These are phyloP conservation scores for Sapria himalayana DNA, from an alignment of 345 rosid species.

Conservation along the genomic window DNA sequence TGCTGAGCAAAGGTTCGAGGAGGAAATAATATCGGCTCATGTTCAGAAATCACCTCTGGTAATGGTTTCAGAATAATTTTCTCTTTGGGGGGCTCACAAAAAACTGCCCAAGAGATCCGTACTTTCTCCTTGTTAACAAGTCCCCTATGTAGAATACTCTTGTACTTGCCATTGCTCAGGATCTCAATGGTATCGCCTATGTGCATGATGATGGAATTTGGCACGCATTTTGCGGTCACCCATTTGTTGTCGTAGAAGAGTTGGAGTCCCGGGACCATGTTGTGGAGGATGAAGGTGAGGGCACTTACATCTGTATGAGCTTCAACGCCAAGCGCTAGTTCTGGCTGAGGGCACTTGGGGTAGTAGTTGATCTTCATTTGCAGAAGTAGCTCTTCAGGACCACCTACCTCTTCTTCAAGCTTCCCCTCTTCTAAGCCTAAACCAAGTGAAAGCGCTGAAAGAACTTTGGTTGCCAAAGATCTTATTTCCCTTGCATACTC, in stretches of 20 bases:
- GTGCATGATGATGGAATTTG: slow-evolving; percentile 85
- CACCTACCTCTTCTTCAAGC: slow-evolving; percentile 80
- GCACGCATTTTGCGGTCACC: slow-evolving; percentile 82
- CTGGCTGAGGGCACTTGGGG: slow-evolving; percentile 93
- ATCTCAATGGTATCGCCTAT: slow-evolving; percentile 84
- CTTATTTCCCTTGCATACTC: slow-evolving; percentile 74
- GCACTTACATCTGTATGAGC: slow-evolving; percentile 91
- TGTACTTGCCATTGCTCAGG: slow-evolving; percentile 76
- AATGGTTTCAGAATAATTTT: slow-evolving; percentile 75
- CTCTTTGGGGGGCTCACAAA: slow-evolving; percentile 90
- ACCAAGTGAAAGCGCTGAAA: slow-evolving; percentile 42
- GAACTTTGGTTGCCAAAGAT: slow-evolving; percentile 33
- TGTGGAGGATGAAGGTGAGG: slow-evolving; percentile 89
- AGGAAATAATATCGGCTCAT: slow-evolving; percentile 58
- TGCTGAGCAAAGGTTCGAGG: slow-evolving; percentile 87
- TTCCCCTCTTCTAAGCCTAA: slow-evolving; percentile 70
- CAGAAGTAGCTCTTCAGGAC: slow-evolving; percentile 59
- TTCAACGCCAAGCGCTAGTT: slow-evolving; percentile 91
- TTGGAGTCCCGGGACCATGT: slow-evolving; percentile 94
- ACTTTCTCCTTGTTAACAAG: slow-evolving; percentile 90
- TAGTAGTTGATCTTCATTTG: slow-evolving; percentile 89
- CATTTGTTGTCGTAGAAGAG: slow-evolving; percentile 65
- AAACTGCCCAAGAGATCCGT: slow-evolving; percentile 90
- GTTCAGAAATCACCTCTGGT: slow-evolving; percentile 39
- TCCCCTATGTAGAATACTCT: slow-evolving; percentile 87